Percentiles rank a stretch among this genome's conserved stretches.
phyloP scores from a whole-genome alignment of 78 protist genomes.

The Dictyostelium purpureum region DNA sequence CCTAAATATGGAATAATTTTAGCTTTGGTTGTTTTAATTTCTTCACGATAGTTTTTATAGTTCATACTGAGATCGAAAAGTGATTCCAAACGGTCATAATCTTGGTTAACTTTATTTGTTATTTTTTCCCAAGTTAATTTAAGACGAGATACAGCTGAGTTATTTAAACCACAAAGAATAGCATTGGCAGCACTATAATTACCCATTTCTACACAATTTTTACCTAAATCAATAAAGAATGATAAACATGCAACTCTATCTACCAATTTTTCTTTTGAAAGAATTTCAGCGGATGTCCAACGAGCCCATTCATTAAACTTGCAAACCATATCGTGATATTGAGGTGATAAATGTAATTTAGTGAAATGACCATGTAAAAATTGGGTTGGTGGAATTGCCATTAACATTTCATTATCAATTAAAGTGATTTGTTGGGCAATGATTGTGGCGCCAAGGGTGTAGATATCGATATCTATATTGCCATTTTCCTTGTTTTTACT shows the following conservation, averaged over 20 bases:
- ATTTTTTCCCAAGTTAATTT: slow-evolving; percentile 60
- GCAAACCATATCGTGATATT: slow-evolving; percentile 58
- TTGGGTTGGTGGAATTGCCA: slow-evolving; percentile 55
- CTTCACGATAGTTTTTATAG: slow-evolving; percentile 65
- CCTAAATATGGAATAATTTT: slow-evolving; percentile 49
- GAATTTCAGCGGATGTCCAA: slow-evolving; percentile 47
- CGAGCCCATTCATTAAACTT: slow-evolving; percentile 69
- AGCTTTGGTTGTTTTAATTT: slow-evolving; percentile 5
- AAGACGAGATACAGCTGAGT: slow-evolving; percentile 27
- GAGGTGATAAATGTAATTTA: slow-evolving; percentile 24
- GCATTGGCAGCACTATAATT: slow-evolving; percentile 47
- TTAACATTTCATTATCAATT: slow-evolving; percentile 55
- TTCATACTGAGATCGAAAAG: slow-evolving; percentile 53
- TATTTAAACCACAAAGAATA: slow-evolving; percentile 37
- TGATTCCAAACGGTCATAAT: slow-evolving; percentile 12
- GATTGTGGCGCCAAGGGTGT: slow-evolving; percentile 11
- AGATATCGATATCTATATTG: slow-evolving; percentile 25
- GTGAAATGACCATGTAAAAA: slow-evolving; percentile 65
- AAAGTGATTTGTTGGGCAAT: slow-evolving; percentile 53
- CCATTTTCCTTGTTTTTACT: neutral
- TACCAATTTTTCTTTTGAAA: slow-evolving; percentile 23
- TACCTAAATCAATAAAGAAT: slow-evolving; percentile 66
- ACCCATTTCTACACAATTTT: slow-evolving; percentile 63
- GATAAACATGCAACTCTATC: slow-evolving; percentile 17
- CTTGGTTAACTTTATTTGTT: slow-evolving; percentile 16